phyloP scores from a whole-genome alignment of 352 stramenopile genomes.

The Globisporangium paroecandrum region DNA sequence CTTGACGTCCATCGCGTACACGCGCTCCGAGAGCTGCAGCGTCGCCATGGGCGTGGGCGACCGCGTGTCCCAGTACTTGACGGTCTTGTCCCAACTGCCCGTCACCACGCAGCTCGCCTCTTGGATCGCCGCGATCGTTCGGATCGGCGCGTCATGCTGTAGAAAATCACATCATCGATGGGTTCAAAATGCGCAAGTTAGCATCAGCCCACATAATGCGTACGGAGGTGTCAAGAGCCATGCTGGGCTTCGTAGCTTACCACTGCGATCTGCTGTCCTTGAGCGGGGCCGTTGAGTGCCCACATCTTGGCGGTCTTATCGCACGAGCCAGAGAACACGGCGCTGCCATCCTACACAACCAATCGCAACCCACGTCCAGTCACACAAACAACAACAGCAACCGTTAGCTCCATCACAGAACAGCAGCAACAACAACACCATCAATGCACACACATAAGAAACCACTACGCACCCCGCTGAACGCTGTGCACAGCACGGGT shows the following conservation, averaged over 20 bases:
- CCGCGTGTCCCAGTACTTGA: constrained; percentile 97
- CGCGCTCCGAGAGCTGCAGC: constrained; percentile 91
- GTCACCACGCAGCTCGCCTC: constrained; percentile 90
- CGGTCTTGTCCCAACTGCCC: constrained; percentile 92
- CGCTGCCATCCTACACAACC: constrained; percentile 79
- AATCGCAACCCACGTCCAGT: neutral
- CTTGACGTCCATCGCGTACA: constrained; percentile 94
- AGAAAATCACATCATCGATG: constrained; percentile 31
- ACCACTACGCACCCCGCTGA: constrained; percentile 63
- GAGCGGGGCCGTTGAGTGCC: constrained; percentile 71
- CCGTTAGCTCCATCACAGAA: neutral
- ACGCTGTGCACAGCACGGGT: constrained; percentile 90
- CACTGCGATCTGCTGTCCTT: constrained; percentile 79
- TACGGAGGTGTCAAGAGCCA: neutral
- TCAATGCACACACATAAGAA: neutral
- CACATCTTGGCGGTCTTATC: constrained; percentile 97
- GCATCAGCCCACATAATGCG: neutral
- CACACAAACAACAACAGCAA: constrained; percentile 5
- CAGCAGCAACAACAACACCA: neutral
- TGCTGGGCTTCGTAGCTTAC: constrained; percentile 24
- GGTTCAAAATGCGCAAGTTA: constrained; percentile 1
- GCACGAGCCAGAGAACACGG: constrained; percentile 90
- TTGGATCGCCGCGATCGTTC: constrained; percentile 80
- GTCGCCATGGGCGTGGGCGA: constrained; percentile 83
- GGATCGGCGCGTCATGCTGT: constrained; percentile 91